Evolutionary conservation across 2,329 filamentous ascomycete genomes (phyloP).

Genomic region (Magnaporthiopsis incrustans): DNA sequence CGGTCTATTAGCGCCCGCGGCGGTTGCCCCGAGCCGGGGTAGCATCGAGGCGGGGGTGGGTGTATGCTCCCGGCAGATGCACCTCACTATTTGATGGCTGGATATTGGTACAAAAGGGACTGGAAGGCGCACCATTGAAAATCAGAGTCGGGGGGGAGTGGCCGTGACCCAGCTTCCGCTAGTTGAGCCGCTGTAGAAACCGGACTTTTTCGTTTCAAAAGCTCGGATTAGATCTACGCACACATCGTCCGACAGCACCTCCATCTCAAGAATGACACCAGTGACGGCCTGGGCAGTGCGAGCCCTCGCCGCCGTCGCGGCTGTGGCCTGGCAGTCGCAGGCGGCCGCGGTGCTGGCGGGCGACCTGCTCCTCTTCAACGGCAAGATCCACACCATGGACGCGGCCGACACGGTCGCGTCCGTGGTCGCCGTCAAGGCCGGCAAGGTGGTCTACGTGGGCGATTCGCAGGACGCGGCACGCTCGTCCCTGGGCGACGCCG

Average conservation of each 20-base stretch:
- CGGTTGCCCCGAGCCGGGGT: not conserved
- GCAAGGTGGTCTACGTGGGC: constrained; percentile 19
- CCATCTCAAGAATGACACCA: not conserved
- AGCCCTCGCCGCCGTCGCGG: too few species aligned
- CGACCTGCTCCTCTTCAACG: constrained; percentile 19
- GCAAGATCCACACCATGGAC: constrained; percentile 19
- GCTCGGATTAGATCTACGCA: too few species aligned
- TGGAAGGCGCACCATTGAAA: not conserved
- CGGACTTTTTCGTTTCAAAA: not conserved
- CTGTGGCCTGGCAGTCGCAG: too few species aligned
- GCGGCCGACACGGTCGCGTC: constrained; percentile 10
- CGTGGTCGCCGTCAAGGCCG: constrained; percentile 17
- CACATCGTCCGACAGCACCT: too few species aligned
- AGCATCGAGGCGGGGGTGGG: not conserved
- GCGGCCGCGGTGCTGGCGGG: constrained; percentile 7
- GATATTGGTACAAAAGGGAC: not conserved
- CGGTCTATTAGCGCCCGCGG: too few species aligned
- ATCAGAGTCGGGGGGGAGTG: too few species aligned
- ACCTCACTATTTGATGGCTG: too few species aligned
- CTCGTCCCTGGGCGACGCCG: constrained; percentile 5
- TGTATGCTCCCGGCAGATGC: not conserved
- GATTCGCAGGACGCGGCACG: constrained; percentile 14
- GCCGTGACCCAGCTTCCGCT: not conserved
- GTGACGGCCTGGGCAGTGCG: too few species aligned
- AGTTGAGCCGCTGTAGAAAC: not conserved